Percentiles rank a stretch among this genome's conserved stretches.
Conservation (phyloP, 2,329 filamentous ascomycete genomes). For the Didymella glomerata region DNA sequence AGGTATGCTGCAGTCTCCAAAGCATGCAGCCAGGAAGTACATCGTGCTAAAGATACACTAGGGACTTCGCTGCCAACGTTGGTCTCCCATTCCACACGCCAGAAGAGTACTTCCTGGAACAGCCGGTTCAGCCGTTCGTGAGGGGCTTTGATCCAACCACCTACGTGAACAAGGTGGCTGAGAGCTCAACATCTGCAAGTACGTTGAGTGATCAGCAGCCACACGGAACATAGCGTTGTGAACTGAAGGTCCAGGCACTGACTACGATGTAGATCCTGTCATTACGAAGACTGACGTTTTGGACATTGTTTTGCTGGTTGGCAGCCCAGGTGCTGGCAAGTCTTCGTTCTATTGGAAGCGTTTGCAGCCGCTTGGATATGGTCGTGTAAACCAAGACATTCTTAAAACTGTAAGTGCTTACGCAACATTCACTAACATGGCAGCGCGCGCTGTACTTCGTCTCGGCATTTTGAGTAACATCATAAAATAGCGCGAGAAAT, state of each 20-base stretch:
- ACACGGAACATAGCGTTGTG: constrained; percentile 19
- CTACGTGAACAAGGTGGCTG: constrained; percentile 32
- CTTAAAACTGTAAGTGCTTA: constrained; percentile 71
- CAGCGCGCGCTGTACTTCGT: constrained; percentile 39
- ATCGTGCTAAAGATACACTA: constrained; percentile 18
- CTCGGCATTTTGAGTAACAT: constrained; percentile 43
- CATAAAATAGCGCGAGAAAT: constrained; percentile 64
- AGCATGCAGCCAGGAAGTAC: background rate
- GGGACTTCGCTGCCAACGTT: constrained; percentile 83
- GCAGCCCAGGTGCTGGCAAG: constrained; percentile 89
- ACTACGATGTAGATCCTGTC: constrained; percentile 38
- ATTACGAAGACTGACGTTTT: constrained; percentile 69
- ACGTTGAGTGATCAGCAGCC: constrained; percentile 36
- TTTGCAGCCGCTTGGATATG: constrained; percentile 80
- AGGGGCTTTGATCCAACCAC: constrained; percentile 75
- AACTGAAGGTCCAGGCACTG: constrained; percentile 27
- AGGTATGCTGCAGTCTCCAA: constrained; percentile 53
- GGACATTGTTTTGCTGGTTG: constrained; percentile 86
- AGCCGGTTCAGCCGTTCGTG: constrained; percentile 70
- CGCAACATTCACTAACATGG: constrained; percentile 10
- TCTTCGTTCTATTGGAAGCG: constrained; percentile 87
- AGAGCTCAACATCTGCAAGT: constrained; percentile 44
- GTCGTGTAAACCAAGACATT: constrained; percentile 87
- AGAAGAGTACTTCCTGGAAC: constrained; percentile 86
- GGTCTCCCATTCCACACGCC: constrained; percentile 84